Conservation (phyloP, 148 eudicot species). For the Dianthus caryophyllus region DNA sequence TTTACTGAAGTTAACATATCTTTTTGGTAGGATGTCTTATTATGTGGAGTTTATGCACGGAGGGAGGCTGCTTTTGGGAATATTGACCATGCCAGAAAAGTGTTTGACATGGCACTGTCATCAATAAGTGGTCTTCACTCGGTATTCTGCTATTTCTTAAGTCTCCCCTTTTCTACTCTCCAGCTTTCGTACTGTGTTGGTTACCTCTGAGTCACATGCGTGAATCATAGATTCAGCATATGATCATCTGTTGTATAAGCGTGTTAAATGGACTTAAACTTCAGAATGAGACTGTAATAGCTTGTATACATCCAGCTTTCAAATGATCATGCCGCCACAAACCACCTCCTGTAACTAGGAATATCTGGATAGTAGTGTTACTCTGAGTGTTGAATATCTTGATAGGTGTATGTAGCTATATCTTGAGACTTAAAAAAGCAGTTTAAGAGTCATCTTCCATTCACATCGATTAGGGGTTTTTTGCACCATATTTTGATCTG, state of each 20-base stretch:
- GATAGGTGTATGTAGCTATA: too few species aligned
- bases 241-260: not conserved
- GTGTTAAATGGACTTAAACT: not conserved
- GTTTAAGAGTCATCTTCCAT: too few species aligned
- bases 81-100: conserved; percentile 77
- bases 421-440: too few species aligned
- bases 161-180: not conserved
- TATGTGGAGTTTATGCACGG: conserved; percentile 91
- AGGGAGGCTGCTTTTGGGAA: conserved; percentile 87
- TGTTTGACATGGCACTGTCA: conserved; percentile 92
- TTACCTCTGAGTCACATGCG: conserved; percentile 9
- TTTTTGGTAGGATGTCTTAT: conserved; percentile 58
- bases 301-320: not conserved
- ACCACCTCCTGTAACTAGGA: not conserved
- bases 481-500: too few species aligned
- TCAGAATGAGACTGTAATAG: not conserved
- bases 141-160: conserved; percentile 32
- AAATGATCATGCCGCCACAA: not conserved
- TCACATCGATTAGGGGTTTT: too few species aligned
- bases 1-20: not conserved
- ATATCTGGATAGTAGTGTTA: not conserved
- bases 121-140: conserved; percentile 54
- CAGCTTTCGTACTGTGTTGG: not conserved
- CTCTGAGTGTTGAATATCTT: not conserved
- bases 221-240: not conserved